A percentile compares a stretch with the other conserved stretches of the same genome.
These are phyloP conservation scores for Heracleum sosnowskyi DNA, from an alignment of 129 eudicot genomes.

Conservation along the genomic window DNA sequence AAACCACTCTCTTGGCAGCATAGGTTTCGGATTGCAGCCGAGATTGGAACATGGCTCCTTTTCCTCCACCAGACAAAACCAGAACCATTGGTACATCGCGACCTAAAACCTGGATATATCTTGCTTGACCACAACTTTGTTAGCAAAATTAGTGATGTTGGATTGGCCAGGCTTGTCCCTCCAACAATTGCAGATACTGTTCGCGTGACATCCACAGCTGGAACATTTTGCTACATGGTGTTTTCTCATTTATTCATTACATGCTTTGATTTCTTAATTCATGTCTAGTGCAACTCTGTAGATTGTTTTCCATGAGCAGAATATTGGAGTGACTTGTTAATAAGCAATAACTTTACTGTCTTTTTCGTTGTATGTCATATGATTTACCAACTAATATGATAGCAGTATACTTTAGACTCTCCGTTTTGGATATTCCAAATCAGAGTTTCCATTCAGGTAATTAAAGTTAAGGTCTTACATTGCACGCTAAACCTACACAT, in stretches of 20 bases:
- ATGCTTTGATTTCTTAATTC: neutral
- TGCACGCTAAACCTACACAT: too few species aligned
- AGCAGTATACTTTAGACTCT: neutral
- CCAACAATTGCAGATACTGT: constrained; percentile 35
- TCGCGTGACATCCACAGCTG: constrained; percentile 54
- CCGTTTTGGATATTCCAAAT: neutral
- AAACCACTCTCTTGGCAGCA: too few species aligned
- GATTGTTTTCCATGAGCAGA: neutral
- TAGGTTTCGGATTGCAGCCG: too few species aligned
- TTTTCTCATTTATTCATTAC: neutral
- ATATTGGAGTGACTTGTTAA: neutral
- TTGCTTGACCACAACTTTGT: too few species aligned
- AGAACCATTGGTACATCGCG: too few species aligned
- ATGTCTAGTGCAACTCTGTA: neutral
- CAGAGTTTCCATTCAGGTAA: neutral
- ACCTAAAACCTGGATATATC: too few species aligned
- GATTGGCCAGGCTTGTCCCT: constrained; percentile 51
- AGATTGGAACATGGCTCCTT: too few species aligned
- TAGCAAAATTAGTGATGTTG: too few species aligned
- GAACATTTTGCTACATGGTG: constrained; percentile 60
- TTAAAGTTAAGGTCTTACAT: too few species aligned
- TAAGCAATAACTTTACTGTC: neutral
- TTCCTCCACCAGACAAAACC: too few species aligned
- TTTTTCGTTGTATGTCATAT: too few species aligned
- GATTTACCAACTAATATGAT: neutral